phyloP scores from a whole-genome alignment of 441 rosid genomes.

The Macaranga tanarius region DNA sequence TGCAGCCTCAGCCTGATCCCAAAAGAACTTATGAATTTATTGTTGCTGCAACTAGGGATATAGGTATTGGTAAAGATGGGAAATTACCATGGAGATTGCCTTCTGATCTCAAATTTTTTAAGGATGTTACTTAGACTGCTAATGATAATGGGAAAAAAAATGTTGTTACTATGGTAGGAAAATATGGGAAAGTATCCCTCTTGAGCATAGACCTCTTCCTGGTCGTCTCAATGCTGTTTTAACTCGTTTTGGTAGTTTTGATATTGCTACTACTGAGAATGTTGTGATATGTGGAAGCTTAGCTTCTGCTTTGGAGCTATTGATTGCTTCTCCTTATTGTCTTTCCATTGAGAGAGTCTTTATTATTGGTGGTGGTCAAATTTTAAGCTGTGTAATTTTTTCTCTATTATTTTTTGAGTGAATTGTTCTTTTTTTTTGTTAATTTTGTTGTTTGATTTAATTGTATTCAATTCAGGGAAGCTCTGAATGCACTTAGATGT shows the following conservation, averaged over 20 bases:
- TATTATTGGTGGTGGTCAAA: slow-evolving; percentile 83
- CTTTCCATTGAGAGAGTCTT: slow-evolving; percentile 82
- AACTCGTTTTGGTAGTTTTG: slow-evolving; percentile 83
- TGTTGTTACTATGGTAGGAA: slow-evolving; percentile 86
- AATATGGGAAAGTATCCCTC: slow-evolving; percentile 88
- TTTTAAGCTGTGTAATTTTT: slow-evolving; percentile 50
- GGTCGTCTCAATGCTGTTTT: slow-evolving; percentile 87
- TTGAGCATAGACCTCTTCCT: slow-evolving; percentile 58
- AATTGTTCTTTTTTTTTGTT: background rate
- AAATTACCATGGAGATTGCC: slow-evolving; percentile 78
- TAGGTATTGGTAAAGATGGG: slow-evolving; percentile 88
- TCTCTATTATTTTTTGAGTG: background rate
- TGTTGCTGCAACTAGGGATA: slow-evolving; percentile 72
- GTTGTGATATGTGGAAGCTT: slow-evolving; percentile 82
- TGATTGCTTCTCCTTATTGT: slow-evolving; percentile 77
- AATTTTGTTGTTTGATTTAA: slow-evolving; percentile 11
- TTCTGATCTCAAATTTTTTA: slow-evolving; percentile 71
- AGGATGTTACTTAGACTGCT: slow-evolving; percentile 52
- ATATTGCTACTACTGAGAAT: slow-evolving; percentile 86
- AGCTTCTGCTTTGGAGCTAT: slow-evolving; percentile 67
- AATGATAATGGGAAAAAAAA: slow-evolving; percentile 66
- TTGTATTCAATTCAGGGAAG: slow-evolving; percentile 54
- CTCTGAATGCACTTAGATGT: slow-evolving; percentile 71
- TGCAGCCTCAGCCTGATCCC: slow-evolving; percentile 32
- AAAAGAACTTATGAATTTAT: slow-evolving; percentile 70